A percentile compares a stretch with the other conserved stretches of the same genome.
phyloP scores from a whole-genome alignment of 1,284 basidiomycete species.

The Ustilago vetiveriae region DNA sequence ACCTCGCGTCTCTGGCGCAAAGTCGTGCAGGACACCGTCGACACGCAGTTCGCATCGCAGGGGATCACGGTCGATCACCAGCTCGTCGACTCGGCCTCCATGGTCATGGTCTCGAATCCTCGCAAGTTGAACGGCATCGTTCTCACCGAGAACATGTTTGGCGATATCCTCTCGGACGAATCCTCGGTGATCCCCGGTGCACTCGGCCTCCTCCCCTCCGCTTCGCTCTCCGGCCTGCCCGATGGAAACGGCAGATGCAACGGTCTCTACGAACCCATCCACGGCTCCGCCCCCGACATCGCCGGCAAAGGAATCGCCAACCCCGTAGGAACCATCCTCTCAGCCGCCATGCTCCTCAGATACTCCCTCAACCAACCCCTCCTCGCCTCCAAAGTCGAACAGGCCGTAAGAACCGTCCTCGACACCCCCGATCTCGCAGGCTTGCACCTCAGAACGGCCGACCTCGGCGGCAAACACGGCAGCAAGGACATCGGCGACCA shows the following conservation, averaged over 20 bases:
- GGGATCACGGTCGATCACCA: conserved; percentile 71
- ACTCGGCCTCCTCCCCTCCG: conserved; percentile 92
- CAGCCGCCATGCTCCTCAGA: conserved; percentile 90
- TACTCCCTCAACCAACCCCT: conserved; percentile 85
- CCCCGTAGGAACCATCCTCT: conserved; percentile 95
- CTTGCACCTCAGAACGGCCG: conserved; percentile 81
- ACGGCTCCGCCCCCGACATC: conserved; percentile 84
- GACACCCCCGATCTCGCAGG: conserved; percentile 80
- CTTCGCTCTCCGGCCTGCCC: conserved; percentile 91
- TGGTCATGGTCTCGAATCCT: conserved; percentile 93
- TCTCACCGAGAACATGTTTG: conserved; percentile 66
- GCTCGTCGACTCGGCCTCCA: conserved; percentile 94
- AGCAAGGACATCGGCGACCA: conserved; percentile 86
- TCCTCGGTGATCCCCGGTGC: conserved; percentile 97
- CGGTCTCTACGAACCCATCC: conserved; percentile 94
- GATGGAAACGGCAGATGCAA: conserved; percentile 75
- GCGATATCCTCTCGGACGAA: conserved; percentile 87
- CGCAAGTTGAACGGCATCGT: conserved; percentile 90
- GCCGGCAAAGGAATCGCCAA: conserved; percentile 95
- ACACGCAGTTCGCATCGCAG: conserved; percentile 54
- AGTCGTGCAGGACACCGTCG: conserved; percentile 65
- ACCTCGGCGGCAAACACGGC: conserved; percentile 81
- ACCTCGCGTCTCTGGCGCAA: conserved; percentile 93
- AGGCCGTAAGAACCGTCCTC: conserved; percentile 86
- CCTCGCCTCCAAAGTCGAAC: conserved; percentile 85